Evolutionary conservation across 129 eudicot genomes (phyloP), one percentile per base, ranked within the genome.

Genomic region (Gnaphalium uliginosum): DNA sequence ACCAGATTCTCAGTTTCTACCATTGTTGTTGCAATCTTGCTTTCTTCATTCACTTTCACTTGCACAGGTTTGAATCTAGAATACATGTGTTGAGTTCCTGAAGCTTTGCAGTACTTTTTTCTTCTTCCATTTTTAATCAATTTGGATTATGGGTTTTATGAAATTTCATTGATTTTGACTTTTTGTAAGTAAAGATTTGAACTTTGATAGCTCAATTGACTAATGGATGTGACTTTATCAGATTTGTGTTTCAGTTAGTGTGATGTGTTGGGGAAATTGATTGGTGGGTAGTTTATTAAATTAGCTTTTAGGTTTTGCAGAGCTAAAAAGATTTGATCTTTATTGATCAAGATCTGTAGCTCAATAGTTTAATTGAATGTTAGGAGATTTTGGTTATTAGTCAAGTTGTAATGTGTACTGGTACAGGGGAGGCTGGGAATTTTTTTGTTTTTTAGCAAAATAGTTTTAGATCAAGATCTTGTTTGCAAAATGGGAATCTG

Each of bases 11-110:
- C 82, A 60, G 29, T 75, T 66, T 76, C 78, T 76, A 14, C 81
- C 80, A 48, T 83, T 76, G 4, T 85, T 18, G 68, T 83, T 23
- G 51, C 81, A 1, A 64, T 88, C 76, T 80, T 90, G 78, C 78
- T 90, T 29, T 88, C 88, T 63, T 87, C 82, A 79, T 83, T 82
- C 83, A 68, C 71, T 78, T 86, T 93, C 71, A 82, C 84, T 78
- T 73, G 82, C 66, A 88, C 98, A 87, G 98, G 98, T 92, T 73
- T 58, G 61, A 9, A 30, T 46, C 71, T 29, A 30, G 33, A 30
- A 30, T 30, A 30, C 33, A 4, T 30, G 17, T 66, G 70, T 75
- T 41, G 35, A 50, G 57, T 51, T 21, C 50, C 59, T 39, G 8
- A 32, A 22, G 68, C 58, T 75, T 43, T 21, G 15, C 33, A 30